Base-by-base conservation (phyloP, 805 yeast genomes). In the Ascoidea tarda region DNA sequence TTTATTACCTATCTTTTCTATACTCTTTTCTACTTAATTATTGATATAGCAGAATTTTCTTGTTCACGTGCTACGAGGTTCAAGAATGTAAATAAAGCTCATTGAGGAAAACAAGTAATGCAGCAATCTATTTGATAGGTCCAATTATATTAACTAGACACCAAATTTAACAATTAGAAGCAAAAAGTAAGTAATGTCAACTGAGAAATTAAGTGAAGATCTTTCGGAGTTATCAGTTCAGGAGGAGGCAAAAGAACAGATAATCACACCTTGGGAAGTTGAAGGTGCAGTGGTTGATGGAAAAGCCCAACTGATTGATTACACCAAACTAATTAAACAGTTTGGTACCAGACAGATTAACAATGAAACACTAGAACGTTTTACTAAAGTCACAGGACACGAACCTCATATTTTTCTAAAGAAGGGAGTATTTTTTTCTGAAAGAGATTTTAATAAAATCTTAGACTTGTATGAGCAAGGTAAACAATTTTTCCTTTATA, bases 201-300 rank as follows among this genome's bases (percentile, higher is more conserved):
- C 32, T 45, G 46, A 50, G 16, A 28, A 50, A 44, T 21, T 16
- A 46, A 38, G 5, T 32, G 31, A n/a, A 6, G 46, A 42, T 45
- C 28, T 38, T 10, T 10, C 8, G 14, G 14, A 10, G 2, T 8
- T 10, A 38, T 38, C 44, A 38, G 14, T 10, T 38, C 2, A 44
- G 16, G 44, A 51, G 10, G 32, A 32, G 14, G 32, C 46, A 5
- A 54, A 44, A 45, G 81, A 74, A 53, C 90, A 83, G 64, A 74
- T 71, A 44, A 75, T 85, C 55, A 93, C 99, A 0, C 99, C 99
- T 50, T 93, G 99, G 99, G 99, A 93, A 66, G 99, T 93, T 33
- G 96, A 87, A 68, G 99, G 98, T 54, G 98, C 97, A 2, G 95
- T 91, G 49, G 96, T 88, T 54, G 95, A 90, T 61, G 99, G 99